Evolutionary conservation across 2,329 filamentous ascomycete species (phyloP).

Genomic region (Pestalotiopsis sp.): DNA sequence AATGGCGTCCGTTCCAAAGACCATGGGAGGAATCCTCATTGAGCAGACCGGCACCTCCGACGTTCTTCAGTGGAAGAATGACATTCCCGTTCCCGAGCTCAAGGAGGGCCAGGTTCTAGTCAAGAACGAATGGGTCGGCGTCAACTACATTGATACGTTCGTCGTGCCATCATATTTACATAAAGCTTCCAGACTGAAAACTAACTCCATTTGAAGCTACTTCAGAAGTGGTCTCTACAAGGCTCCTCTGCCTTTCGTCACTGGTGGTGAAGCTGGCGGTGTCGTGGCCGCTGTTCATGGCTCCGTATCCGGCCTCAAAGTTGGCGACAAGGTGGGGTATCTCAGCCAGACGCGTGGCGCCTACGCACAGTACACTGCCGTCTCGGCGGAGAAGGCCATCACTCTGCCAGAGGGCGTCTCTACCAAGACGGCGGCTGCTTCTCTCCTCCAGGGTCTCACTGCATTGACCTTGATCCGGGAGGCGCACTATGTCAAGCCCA

Average conservation of each 20-base stretch:
- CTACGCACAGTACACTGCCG: slow-evolving; percentile 59
- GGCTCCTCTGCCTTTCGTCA: slow-evolving; percentile 68
- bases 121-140: slow-evolving; percentile 75
- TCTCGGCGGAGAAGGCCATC: slow-evolving; percentile 54
- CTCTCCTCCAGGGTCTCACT: slow-evolving; percentile 79
- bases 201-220: slow-evolving; percentile 50
- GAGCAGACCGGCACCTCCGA: slow-evolving; percentile 72
- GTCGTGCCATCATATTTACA: slow-evolving; percentile 15
- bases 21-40: slow-evolving; percentile 73
- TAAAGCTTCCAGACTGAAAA: neutral
- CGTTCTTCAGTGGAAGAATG: slow-evolving; percentile 69
- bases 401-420: slow-evolving; percentile 64
- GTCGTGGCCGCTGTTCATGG: slow-evolving; percentile 61
- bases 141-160: slow-evolving; percentile 87
- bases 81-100: slow-evolving; percentile 68
- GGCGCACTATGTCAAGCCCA: slow-evolving; percentile 70
- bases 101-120: slow-evolving; percentile 74
- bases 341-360: slow-evolving; percentile 44
- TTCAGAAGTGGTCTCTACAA: slow-evolving; percentile 84
- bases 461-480: slow-evolving; percentile 79
- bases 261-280: slow-evolving; percentile 79
- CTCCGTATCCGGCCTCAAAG: slow-evolving; percentile 50
- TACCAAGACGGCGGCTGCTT: slow-evolving; percentile 65
- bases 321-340: slow-evolving; percentile 73
- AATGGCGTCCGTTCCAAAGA: slow-evolving; percentile 52